Evolutionary conservation across 345 rosid genomes (phyloP).

Genomic region (thale cress (Arabidopsis thaliana)): TAIR10.1 NC_003071.7:11116001-11116500

Average conservation of each 20-base stretch:
- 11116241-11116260: constrained; percentile 83
- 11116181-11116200: not conserved
- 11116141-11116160: constrained; percentile 42
- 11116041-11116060: constrained; percentile 37
- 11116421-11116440: constrained; percentile 78
- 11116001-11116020: constrained; percentile 33
- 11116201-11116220: constrained; percentile 30
- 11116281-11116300: constrained; percentile 65
- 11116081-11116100: constrained; percentile 43
- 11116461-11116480: constrained; percentile 82
- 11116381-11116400: constrained; percentile 78
- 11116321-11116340: constrained; percentile 5
- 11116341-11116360: not conserved
- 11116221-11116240: constrained; percentile 61
- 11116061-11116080: constrained; percentile 33
- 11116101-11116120: constrained; percentile 41
- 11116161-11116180: constrained; percentile 24
- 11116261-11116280: constrained; percentile 66
- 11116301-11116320: constrained; percentile 58
- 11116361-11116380: constrained; percentile 9
- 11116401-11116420: constrained; percentile 88
- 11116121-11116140: constrained; percentile 28
- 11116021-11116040: constrained; percentile 25
- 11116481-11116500: constrained; percentile 95
- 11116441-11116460: constrained; percentile 77